phyloP scores from a whole-genome alignment of 768 basidiomycete genomes.

The Sarcomyxa edulis region DNA sequence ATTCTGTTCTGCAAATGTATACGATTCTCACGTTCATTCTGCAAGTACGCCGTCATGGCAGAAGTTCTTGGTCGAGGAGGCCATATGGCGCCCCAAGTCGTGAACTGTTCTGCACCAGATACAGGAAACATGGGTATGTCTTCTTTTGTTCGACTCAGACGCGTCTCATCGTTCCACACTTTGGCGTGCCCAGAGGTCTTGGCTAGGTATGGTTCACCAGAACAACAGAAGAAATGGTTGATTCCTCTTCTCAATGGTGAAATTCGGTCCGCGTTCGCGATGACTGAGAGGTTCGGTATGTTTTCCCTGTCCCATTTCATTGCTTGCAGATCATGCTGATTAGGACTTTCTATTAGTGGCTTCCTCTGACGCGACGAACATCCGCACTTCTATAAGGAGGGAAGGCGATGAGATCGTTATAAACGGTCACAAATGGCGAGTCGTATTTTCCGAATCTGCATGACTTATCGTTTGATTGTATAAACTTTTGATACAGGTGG shows the following conservation, averaged over 20 bases:
- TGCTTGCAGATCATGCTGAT: slow-evolving; percentile 6
- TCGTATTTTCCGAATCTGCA: not conserved
- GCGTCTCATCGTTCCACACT: not conserved
- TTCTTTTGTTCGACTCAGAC: not conserved
- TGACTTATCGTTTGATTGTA: not conserved
- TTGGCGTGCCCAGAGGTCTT: slow-evolving; percentile 72
- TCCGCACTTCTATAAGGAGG: slow-evolving; percentile 77
- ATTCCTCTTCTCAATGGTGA: slow-evolving; percentile 84
- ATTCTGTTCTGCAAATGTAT: not conserved
- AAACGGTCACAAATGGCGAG: slow-evolving; percentile 93
- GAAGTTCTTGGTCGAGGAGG: slow-evolving; percentile 86
- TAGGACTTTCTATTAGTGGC: slow-evolving; percentile 46
- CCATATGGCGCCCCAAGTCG: slow-evolving; percentile 76
- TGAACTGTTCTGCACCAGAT: slow-evolving; percentile 95
- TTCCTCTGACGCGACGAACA: slow-evolving; percentile 96
- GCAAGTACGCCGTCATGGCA: slow-evolving; percentile 95
- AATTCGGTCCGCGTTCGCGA: slow-evolving; percentile 91
- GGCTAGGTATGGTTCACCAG: slow-evolving; percentile 87
- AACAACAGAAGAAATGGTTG: slow-evolving; percentile 90
- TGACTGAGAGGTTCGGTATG: slow-evolving; percentile 91
- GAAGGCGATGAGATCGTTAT: slow-evolving; percentile 89
- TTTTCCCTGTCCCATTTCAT: slow-evolving; percentile 5
- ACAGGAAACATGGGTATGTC: slow-evolving; percentile 94
- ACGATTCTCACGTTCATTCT: slow-evolving; percentile 2
- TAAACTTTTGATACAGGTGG: slow-evolving; percentile 55